A percentile compares a stretch with the other conserved stretches of the same genome.
Evolutionary conservation across 2,329 filamentous ascomycete genomes (phyloP).

Genomic region (Ophiostoma sp.): DNA sequence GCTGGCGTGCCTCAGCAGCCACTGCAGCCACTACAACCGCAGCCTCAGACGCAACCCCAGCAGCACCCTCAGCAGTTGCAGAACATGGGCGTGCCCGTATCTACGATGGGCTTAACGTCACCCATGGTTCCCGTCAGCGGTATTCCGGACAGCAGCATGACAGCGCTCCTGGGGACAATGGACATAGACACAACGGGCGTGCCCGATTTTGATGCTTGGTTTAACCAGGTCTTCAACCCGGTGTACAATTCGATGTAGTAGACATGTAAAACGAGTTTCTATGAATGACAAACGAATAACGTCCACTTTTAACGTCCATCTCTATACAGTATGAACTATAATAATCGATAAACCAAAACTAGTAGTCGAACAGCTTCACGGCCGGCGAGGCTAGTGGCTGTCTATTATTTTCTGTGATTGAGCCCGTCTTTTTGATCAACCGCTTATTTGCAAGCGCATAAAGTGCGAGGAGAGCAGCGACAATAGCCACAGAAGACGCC

Average conservation of each 20-base stretch:
- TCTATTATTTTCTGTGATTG: background rate
- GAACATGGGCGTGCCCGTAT: background rate
- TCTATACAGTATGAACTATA: too few species aligned
- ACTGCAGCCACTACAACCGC: too few species aligned
- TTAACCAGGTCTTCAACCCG: background rate
- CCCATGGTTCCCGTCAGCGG: background rate
- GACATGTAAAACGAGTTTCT: background rate
- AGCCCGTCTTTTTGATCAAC: background rate
- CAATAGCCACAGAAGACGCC: slow-evolving; percentile 13
- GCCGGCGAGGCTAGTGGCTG: background rate
- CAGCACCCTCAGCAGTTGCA: background rate
- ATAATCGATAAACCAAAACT: too few species aligned
- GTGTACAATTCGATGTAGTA: background rate
- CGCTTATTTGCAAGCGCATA: background rate
- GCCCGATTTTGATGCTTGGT: slow-evolving; percentile 3
- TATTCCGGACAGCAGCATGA: background rate
- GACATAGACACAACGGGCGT: background rate
- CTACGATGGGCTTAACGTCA: background rate
- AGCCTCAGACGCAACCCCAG: background rate
- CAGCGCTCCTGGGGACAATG: background rate
- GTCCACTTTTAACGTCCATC: background rate
- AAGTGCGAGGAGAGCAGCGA: background rate
- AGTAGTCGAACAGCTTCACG: background rate
- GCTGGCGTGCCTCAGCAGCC: background rate
- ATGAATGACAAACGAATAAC: background rate